phyloP scores from a whole-genome alignment of 2,329 filamentous ascomycete genomes.

The Calonectria leucothoes region DNA sequence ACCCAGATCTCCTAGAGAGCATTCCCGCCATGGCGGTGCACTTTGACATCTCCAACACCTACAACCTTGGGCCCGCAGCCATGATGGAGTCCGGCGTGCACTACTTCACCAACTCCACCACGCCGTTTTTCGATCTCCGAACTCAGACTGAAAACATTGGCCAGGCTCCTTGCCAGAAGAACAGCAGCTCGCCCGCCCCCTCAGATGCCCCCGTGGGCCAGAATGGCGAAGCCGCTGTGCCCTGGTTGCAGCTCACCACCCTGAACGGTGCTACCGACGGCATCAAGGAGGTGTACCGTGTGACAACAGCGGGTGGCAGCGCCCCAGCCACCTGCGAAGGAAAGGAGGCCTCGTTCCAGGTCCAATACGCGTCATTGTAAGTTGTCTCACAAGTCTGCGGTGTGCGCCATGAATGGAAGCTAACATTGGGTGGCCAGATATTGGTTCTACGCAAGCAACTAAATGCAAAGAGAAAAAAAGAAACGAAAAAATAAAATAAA shows the following conservation, averaged over 20 bases:
- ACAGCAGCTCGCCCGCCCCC: conserved; percentile 72
- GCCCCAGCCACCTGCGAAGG: conserved; percentile 79
- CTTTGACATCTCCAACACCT: conserved; percentile 65
- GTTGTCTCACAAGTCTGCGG: conserved; percentile 49
- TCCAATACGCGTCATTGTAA: conserved; percentile 88
- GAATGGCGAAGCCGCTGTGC: conserved; percentile 74
- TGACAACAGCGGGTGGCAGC: conserved; percentile 85
- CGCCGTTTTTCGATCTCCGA: conserved; percentile 85
- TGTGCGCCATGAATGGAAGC: background rate
- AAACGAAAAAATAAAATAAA: background rate
- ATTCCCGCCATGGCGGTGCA: conserved; percentile 77
- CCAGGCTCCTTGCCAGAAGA: conserved; percentile 72
- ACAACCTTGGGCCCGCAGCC: conserved; percentile 66
- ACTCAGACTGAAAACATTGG: conserved; percentile 65
- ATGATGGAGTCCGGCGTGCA: conserved; percentile 79
- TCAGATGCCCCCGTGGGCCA: conserved; percentile 68
- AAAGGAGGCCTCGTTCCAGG: conserved; percentile 71
- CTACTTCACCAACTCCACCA: conserved; percentile 78
- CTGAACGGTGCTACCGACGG: conserved; percentile 65
- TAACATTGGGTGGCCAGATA: conserved; percentile 36
- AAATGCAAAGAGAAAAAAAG: conserved; percentile 16
- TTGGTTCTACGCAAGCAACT: conserved; percentile 41
- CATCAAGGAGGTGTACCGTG: conserved; percentile 82
- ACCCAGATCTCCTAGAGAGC: conserved; percentile 72
- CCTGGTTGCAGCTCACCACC: conserved; percentile 81